Base-by-base conservation (phyloP, 306 rosid species). In the Dryas drummondii region DNA sequence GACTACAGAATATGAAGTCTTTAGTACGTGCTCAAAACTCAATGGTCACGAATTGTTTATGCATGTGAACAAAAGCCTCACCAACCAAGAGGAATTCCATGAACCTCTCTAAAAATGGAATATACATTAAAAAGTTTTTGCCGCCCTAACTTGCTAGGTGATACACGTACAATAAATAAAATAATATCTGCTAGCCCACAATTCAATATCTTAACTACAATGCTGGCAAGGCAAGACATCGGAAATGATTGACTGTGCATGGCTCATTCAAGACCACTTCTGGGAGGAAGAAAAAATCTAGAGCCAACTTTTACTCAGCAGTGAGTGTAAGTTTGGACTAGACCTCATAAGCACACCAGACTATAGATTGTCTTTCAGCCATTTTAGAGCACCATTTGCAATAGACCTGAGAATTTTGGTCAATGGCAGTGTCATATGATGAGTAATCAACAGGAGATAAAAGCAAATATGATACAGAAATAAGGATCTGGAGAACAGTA, bases 331-430 rank as follows among this genome's bases (percentile, higher is more conserved):
- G 63, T 77, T 75, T 41, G 63, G 50, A 56, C 56, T 61, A 54
- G 5, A 44, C 71, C 75, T 70, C 47, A 58, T 44, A 53, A 73
- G 51, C 12, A 57, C 40, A 73, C 70, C 71, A 46, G 49, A 17
- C 88, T 92, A 94, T 47, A 94, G 90, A 75, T 91, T 94, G 78
- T 94, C 97, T 78, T 89, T 94, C 76, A 94, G 84, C 98, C 98
- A 94, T 86, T 87, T 91, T 49, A 94, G 79, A 68, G 96, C 97
- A 78, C 93, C 97, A 75, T 86, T 85, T 67, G 97, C 91, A 52
- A 90, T 87, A 46, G 92, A 87, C 84, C 97, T 91, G 93, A 84
- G 74, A 64, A 72, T 58, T 72, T 55, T 6, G 14, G 76, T 67
- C 80, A 71, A 63, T 48, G 22, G 45, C 45, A 9, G 26, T 51